phyloP scores from a whole-genome alignment of 192 early-diverging fungal species.

The Jimgerdemannia lactiflua region DNA sequence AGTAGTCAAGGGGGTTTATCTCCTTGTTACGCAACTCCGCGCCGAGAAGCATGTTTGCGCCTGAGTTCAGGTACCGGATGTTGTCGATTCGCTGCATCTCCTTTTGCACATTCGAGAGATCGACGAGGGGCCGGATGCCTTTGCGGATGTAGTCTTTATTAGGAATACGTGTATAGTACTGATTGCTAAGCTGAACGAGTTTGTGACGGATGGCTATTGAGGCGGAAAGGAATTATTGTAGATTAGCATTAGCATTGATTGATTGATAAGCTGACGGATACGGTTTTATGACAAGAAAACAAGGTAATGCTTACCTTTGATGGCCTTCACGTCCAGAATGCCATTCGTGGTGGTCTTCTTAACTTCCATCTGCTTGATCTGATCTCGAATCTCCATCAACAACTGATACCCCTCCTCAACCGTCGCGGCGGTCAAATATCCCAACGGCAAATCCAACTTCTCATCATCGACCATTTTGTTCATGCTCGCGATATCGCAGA shows the following conservation, averaged over 20 bases:
- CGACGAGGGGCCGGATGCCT: conserved; percentile 48
- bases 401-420: conserved; percentile 58
- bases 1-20: conserved; percentile 29
- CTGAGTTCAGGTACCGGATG: conserved; percentile 22
- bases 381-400: conserved; percentile 48
- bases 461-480: conserved; percentile 50
- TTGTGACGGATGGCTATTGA: background rate
- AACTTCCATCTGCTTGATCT: background rate
- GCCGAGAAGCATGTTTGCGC: conserved; percentile 27
- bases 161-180: conserved; percentile 76
- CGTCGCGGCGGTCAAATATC: conserved; percentile 63
- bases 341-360: background rate
- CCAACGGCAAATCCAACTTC: conserved; percentile 75
- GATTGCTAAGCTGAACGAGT: conserved; percentile 35
- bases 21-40: conserved; percentile 17
- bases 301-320: conserved; percentile 5
- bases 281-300: background rate
- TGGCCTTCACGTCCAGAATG: background rate
- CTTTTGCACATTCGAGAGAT: background rate
- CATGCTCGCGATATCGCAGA: conserved; percentile 65
- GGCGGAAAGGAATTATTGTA: conserved; percentile 14
- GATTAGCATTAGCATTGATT: background rate
- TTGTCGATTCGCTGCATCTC: conserved; percentile 16
- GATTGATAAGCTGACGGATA: background rate
- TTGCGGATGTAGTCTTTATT: conserved; percentile 47